These are phyloP conservation scores for Entrophospora sp. DNA, from an alignment of 192 early-diverging fungal genomes.

Conservation along the genomic window DNA sequence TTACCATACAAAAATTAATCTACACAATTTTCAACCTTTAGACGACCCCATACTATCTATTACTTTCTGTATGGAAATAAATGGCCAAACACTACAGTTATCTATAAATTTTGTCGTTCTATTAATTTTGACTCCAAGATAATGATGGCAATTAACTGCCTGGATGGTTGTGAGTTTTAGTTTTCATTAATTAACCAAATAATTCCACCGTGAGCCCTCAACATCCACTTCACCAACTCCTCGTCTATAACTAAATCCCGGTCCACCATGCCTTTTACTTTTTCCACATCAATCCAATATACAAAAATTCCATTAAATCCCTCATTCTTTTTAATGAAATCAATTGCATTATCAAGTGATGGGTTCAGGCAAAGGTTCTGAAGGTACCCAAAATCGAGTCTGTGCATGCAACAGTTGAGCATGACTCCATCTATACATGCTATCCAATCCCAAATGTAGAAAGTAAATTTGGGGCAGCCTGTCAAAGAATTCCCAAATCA, in stretches of 20 bases:
- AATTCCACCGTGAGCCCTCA: slow-evolving; percentile 1
- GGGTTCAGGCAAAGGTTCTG: slow-evolving; percentile 1
- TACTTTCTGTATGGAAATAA: slow-evolving; percentile 11
- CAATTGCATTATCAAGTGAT: neutral
- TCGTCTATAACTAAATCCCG: neutral
- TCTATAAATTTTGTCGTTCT: neutral
- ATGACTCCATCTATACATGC: too few species aligned
- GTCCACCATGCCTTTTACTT: neutral
- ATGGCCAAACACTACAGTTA: slow-evolving; percentile 7
- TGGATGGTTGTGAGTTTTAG: too few species aligned
- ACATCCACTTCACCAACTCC: neutral
- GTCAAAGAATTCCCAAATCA: too few species aligned
- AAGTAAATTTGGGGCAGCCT: too few species aligned
- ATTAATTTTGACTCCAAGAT: neutral
- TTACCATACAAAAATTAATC: too few species aligned
- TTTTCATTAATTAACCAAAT: too few species aligned
- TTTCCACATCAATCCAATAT: neutral
- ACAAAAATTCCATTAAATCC: neutral
- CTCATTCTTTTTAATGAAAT: neutral
- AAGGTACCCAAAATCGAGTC: neutral
- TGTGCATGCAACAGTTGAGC: neutral
- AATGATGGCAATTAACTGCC: neutral
- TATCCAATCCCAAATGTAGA: too few species aligned
- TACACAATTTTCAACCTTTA: too few species aligned
- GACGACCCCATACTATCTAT: too few species aligned